phyloP scores from a whole-genome alignment of 169 alveolate species.

The Babesia divergens region DNA sequence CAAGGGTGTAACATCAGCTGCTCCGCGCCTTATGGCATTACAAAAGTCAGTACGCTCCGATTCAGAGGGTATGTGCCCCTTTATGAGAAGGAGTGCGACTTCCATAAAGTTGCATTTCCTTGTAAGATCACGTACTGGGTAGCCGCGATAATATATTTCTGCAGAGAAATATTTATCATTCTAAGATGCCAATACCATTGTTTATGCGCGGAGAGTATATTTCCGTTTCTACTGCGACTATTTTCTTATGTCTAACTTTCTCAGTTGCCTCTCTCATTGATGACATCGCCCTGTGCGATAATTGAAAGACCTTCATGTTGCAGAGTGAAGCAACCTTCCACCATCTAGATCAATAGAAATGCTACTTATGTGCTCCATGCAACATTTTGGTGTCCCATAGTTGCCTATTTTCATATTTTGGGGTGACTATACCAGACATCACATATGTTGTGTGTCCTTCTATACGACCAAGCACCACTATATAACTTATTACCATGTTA shows the following conservation, averaged over 20 bases:
- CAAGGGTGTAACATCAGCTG: not conserved
- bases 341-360: not conserved
- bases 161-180: not conserved
- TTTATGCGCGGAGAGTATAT: conserved; percentile 49
- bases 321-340: not conserved
- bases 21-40: conserved; percentile 4
- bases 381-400: not conserved
- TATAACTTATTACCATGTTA: too few relatives aligned
- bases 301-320: not conserved
- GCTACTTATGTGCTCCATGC: not conserved
- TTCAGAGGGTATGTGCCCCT: conserved; percentile 27
- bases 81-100: conserved; percentile 31
- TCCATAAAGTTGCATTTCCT: conserved; percentile 12
- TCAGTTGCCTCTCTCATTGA: not conserved
- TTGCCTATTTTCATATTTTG: not conserved
- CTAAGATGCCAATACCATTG: not conserved
- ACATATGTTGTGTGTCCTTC: not conserved
- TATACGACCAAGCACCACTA: not conserved
- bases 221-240: conserved; percentile 51
- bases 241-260: conserved; percentile 18
- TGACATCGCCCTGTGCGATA: conserved; percentile 4
- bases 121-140: conserved; percentile 26
- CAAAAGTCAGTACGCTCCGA: not conserved
- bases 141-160: conserved; percentile 53
- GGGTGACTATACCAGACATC: not conserved